Base-by-base conservation (phyloP, 176 grass and related monocot genomes). In the Oropetium thomaeum region DNA sequence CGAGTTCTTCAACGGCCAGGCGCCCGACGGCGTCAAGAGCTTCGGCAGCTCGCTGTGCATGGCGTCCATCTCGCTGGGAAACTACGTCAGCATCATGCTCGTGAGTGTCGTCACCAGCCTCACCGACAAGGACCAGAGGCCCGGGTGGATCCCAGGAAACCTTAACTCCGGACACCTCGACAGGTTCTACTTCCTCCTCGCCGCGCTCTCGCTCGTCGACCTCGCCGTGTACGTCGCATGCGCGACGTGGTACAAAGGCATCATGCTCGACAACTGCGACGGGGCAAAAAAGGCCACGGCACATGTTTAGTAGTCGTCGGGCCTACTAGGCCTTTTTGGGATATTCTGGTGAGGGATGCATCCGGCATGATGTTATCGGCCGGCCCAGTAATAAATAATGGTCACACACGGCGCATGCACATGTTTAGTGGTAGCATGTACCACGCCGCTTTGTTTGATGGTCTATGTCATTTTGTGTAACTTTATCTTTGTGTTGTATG, bases 61-160 rank as follows among this genome's bases (percentile, higher is more conserved):
- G 92, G 92, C 92, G 41, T 96, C 92, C 77, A 96, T 96, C 62
- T 96, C 92, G 32, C 81, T 96, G 2, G 92, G 92, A 17, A 96
- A 96, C 69, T 96, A 96, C 39, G 88, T 96, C 0, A 96, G 92
- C 86, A 96, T 96, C 72, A 72, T 92, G 80, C 81, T 96, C 9
- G 89, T 96, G 25, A 87, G 81, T 41, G 58, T 81, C 5, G 86
- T 92, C 12, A 92, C 71, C 5, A 89, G 35, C 54, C 74, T 89
- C 73, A 96, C 92, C 16, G 57, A 78, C 15, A 65, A 57, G 1
- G 83, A 84, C 9, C 62, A 22, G 35, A 38, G 73, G 17, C 86
- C 86, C 1, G 92, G 92, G 5, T 96, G 92, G 92, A 96, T 96
- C 51, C 89, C 92, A 0, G 83, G 77, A 5, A 89, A 92, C 89